Conservation (phyloP, 73 alveolate species). For the Paramecium primaurelia region DNA sequence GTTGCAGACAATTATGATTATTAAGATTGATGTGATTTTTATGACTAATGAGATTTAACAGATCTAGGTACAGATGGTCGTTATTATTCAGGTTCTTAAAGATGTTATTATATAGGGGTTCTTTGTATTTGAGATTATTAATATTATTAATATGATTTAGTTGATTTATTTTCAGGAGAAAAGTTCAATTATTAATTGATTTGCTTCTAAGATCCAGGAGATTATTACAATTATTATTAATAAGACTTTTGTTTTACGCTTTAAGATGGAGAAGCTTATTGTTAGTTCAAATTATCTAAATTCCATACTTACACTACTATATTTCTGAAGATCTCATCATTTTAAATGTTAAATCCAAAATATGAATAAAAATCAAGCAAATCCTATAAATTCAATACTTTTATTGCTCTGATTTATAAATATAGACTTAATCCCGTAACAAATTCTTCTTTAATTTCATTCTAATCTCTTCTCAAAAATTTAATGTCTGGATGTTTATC, state of each 20-base stretch:
- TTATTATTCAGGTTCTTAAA: background rate
- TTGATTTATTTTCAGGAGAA: background rate
- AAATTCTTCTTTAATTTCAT: slow-evolving; percentile 7
- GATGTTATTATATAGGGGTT: background rate
- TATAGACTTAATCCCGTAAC: background rate
- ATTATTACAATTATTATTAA: background rate
- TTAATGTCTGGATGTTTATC: slow-evolving; percentile 23
- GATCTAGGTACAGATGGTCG: background rate
- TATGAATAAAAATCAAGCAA: slow-evolving; percentile 29
- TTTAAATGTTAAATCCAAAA: slow-evolving; percentile 32
- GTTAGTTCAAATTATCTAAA: background rate
- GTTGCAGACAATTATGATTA: slow-evolving; percentile 31
- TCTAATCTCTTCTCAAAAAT: background rate
- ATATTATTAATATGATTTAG: background rate
- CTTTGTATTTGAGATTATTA: background rate
- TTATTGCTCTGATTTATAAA: background rate
- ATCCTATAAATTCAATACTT: background rate
- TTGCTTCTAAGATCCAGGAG: background rate
- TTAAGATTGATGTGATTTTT: background rate
- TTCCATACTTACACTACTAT: background rate
- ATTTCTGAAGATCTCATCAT: background rate
- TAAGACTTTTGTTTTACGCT: background rate
- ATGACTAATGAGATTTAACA: background rate
- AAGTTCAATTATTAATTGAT: background rate
- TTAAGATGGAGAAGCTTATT: background rate